Percentiles rank a stretch among this genome's conserved stretches.
Conservation (phyloP, 495 filamentous ascomycete species). For the Arthonia radiata region DNA sequence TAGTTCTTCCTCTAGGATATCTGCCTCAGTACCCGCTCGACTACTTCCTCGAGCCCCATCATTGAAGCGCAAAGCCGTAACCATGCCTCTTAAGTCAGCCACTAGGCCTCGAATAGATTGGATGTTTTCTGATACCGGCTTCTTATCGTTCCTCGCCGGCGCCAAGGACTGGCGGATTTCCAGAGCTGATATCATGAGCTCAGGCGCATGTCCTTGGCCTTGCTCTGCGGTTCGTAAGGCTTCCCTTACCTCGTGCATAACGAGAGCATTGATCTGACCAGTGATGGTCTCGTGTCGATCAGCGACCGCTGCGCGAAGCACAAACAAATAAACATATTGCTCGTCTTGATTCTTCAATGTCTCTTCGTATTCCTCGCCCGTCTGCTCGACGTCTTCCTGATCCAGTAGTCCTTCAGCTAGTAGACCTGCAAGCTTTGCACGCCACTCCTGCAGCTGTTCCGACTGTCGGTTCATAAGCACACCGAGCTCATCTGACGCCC, state of each 20-base stretch:
- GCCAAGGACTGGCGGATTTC: slow-evolving; percentile 27
- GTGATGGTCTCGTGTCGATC: slow-evolving; percentile 56
- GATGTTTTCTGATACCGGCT: background rate
- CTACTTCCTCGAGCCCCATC: slow-evolving; percentile 29
- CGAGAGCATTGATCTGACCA: slow-evolving; percentile 50
- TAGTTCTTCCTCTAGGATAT: slow-evolving; percentile 30
- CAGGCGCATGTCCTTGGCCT: slow-evolving; percentile 45
- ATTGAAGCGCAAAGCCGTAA: slow-evolving; percentile 34
- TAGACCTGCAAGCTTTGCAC: slow-evolving; percentile 40
- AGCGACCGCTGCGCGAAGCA: slow-evolving; percentile 44
- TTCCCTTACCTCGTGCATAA: slow-evolving; percentile 44
- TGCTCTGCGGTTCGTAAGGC: slow-evolving; percentile 31
- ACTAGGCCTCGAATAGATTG: slow-evolving; percentile 42
- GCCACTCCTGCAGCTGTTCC: slow-evolving; percentile 42
- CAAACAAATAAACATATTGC: slow-evolving; percentile 62
- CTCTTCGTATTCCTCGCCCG: slow-evolving; percentile 71
- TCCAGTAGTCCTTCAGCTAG: slow-evolving; percentile 58
- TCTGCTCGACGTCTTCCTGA: slow-evolving; percentile 42
- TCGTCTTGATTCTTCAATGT: slow-evolving; percentile 70
- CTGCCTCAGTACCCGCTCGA: slow-evolving; percentile 39
- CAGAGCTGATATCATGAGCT: slow-evolving; percentile 38
- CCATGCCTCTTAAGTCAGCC: slow-evolving; percentile 37
- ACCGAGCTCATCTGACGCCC: slow-evolving; percentile 28
- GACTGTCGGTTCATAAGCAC: slow-evolving; percentile 43
- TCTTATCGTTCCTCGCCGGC: slow-evolving; percentile 18